Evolutionary conservation across 495 filamentous ascomycete species (phyloP).

Genomic region (Darksidea phi): DNA sequence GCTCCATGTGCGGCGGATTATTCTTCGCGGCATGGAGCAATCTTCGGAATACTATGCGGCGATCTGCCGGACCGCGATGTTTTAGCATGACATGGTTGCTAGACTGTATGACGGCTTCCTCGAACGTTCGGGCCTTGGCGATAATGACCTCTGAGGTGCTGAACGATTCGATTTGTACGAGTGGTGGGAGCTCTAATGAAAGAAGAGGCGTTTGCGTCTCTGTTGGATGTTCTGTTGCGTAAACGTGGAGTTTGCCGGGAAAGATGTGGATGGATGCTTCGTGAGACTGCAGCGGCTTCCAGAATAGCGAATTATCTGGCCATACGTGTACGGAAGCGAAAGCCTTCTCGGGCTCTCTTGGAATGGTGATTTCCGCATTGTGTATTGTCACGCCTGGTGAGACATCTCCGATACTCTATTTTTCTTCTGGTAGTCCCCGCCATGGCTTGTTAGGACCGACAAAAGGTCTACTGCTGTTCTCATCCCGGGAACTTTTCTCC

Average conservation of each 20-base stretch:
- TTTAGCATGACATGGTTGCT: not conserved
- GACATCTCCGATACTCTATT: not conserved
- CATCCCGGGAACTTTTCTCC: conserved; percentile 22
- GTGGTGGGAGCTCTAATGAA: conserved; percentile 7
- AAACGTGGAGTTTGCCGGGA: conserved; percentile 19
- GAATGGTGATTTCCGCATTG: conserved; percentile 8
- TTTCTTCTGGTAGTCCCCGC: not conserved
- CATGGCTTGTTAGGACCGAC: conserved; percentile 10
- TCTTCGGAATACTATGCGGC: conserved; percentile 9
- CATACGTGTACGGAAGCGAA: conserved; percentile 1
- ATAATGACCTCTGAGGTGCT: not conserved
- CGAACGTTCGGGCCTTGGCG: not conserved
- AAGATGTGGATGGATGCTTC: conserved; percentile 8
- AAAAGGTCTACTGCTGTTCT: conserved; percentile 16
- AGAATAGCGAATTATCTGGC: conserved; percentile 1
- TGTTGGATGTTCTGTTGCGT: conserved; percentile 1
- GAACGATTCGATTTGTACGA: not conserved
- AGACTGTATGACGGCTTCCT: not conserved
- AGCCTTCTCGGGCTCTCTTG: conserved; percentile 6
- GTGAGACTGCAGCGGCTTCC: not conserved
- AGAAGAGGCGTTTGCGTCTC: conserved; percentile 2
- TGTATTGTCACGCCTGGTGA: conserved; percentile 3
- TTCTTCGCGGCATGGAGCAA: not conserved
- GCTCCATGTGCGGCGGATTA: not conserved
- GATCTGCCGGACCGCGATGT: not conserved